Conservation (phyloP, 257 asterid genomes). For the Solanum lignicaule region DNA sequence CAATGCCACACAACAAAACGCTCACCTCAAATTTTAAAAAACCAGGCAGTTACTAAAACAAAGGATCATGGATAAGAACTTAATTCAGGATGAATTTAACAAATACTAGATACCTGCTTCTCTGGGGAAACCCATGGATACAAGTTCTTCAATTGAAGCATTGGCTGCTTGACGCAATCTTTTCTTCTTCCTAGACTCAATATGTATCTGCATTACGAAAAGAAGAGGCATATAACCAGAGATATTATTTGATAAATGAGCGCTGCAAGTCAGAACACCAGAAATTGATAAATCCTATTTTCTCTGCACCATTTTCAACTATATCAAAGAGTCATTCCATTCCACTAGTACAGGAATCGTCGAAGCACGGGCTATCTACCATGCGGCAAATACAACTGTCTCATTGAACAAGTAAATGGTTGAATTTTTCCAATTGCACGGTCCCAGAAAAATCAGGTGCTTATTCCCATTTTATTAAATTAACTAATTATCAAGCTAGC, state of each 20-base stretch:
- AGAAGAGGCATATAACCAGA: not conserved
- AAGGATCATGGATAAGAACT: not conserved
- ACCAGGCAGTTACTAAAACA: not conserved
- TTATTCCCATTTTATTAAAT: not conserved
- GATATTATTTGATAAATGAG: not conserved
- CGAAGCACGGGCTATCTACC: not conserved
- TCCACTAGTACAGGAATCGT: not conserved
- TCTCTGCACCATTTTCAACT: not conserved
- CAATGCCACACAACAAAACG: not conserved
- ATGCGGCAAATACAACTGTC: not conserved
- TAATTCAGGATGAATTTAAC: not conserved
- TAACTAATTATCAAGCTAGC: not conserved
- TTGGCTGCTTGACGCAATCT: constrained; percentile 29
- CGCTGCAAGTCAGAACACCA: not conserved
- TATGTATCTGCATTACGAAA: constrained; percentile 37
- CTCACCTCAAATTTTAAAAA: not conserved
- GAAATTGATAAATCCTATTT: not conserved
- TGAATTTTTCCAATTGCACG: not conserved
- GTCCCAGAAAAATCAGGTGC: not conserved
- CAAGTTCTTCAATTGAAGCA: constrained; percentile 41
- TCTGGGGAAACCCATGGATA: constrained; percentile 57
- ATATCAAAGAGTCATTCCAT: not conserved
- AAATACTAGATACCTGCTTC: constrained; percentile 42
- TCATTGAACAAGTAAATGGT: not conserved
- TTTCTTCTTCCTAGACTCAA: constrained; percentile 57